phyloP scores from a whole-genome alignment of 1,284 basidiomycete species.

The Marasmius fiardii region DNA sequence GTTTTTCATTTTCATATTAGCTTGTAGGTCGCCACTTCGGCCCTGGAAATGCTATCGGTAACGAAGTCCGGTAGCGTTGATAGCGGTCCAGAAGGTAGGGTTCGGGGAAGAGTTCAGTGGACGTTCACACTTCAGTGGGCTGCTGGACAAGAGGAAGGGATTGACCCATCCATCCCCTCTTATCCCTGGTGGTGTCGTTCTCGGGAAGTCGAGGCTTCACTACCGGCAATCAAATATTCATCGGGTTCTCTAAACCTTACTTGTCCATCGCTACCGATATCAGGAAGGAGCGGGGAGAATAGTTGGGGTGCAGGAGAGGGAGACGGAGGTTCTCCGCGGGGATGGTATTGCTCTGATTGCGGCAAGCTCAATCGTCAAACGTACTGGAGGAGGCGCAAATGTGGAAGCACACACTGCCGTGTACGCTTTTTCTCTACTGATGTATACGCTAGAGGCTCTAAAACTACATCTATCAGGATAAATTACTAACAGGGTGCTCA shows the following conservation, averaged over 20 bases:
- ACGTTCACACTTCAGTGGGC: constrained; percentile 34
- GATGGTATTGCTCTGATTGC: constrained; percentile 39
- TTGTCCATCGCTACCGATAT: constrained; percentile 16
- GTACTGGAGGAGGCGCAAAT: constrained; percentile 35
- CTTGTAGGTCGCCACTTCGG: background rate
- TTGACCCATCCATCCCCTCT: constrained; percentile 14
- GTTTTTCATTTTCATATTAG: background rate
- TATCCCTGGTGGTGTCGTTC: background rate
- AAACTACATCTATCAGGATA: constrained; percentile 17
- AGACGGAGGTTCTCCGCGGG: constrained; percentile 21
- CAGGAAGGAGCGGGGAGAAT: constrained; percentile 22
- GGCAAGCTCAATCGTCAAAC: constrained; percentile 39
- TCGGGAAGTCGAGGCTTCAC: background rate
- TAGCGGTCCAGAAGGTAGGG: background rate
- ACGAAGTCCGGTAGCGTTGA: background rate
- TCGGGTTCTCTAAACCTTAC: constrained; percentile 15
- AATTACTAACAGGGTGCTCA: constrained; percentile 11
- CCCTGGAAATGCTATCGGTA: constrained; percentile 20
- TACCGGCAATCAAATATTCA: too few species aligned
- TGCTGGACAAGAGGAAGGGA: constrained; percentile 33
- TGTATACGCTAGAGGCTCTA: background rate
- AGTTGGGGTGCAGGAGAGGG: background rate
- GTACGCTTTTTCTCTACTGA: constrained; percentile 17
- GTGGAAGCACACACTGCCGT: constrained; percentile 30
- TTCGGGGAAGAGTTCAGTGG: constrained; percentile 31